Evolutionary conservation across 768 basidiomycete genomes (phyloP).

Genomic region (Mrakia blollopis): DNA sequence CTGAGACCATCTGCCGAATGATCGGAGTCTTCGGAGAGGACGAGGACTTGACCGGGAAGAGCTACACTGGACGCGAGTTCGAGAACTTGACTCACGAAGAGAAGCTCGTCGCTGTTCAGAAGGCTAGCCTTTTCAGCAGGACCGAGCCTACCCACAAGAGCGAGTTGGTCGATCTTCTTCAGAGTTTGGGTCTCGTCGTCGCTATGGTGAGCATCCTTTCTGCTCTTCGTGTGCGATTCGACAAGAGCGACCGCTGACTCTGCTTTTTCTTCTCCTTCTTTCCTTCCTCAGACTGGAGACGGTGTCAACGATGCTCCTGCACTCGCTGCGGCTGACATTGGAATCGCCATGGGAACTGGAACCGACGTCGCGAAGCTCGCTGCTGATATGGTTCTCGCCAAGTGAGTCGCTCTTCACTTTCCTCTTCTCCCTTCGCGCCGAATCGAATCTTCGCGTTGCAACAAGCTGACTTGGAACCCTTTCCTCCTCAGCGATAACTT

Average conservation of each 20-base stretch:
- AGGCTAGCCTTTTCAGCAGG: conserved; percentile 82
- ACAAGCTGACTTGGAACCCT: not conserved
- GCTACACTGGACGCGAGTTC: conserved; percentile 88
- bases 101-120: conserved; percentile 78
- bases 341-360: conserved; percentile 97
- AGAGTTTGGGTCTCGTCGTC: conserved; percentile 84
- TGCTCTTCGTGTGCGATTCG: not conserved
- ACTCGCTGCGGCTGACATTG: conserved; percentile 93
- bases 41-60: conserved; percentile 89
- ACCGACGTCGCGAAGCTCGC: conserved; percentile 98
- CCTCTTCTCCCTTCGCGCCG: not conserved
- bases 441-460: not conserved
- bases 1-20: conserved; percentile 92
- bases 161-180: conserved; percentile 87
- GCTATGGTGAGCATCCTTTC: conserved; percentile 67
- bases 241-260: not conserved
- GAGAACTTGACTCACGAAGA: conserved; percentile 73
- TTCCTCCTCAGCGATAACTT: conserved; percentile 81
- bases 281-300: conserved; percentile 72
- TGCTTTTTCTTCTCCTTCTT: not conserved
- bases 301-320: conserved; percentile 99
- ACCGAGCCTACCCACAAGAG: conserved; percentile 95
- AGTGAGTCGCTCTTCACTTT: conserved; percentile 22
- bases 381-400: conserved; percentile 79
- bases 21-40: conserved; percentile 85